Conservation (phyloP, 805 yeast species). For the Metahyphopichia silvanorum region DNA sequence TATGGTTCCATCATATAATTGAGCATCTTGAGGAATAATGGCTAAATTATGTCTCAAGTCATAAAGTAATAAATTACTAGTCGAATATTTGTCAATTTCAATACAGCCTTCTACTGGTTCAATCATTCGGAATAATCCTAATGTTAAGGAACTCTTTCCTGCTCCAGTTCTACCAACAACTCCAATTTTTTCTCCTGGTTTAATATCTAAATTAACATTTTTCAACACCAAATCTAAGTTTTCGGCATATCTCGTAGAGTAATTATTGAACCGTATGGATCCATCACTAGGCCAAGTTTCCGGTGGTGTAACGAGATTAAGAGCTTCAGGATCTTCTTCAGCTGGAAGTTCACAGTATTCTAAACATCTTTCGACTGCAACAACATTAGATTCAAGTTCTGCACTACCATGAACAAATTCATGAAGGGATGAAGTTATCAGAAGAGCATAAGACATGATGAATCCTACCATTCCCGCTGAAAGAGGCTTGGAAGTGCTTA, state of each 20-base stretch:
- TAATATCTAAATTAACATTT: constrained; percentile 57
- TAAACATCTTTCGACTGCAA: constrained; percentile 63
- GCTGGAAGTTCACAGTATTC: constrained; percentile 49
- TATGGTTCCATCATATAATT: constrained; percentile 80
- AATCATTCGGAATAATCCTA: constrained; percentile 79
- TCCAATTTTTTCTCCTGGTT: constrained; percentile 80
- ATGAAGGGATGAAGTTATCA: constrained; percentile 51
- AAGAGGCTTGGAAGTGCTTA: constrained; percentile 40
- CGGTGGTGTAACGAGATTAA: constrained; percentile 29
- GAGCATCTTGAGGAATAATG: constrained; percentile 92
- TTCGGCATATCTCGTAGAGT: constrained; percentile 76
- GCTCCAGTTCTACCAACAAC: constrained; percentile 97
- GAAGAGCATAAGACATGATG: constrained; percentile 60
- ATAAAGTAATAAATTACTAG: constrained; percentile 62
- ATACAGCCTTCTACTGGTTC: constrained; percentile 69
- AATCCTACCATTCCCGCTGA: constrained; percentile 63
- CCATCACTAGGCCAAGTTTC: constrained; percentile 74
- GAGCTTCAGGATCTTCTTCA: constrained; percentile 22
- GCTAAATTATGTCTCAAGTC: constrained; percentile 75
- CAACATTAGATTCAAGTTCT: constrained; percentile 60
- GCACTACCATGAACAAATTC: constrained; percentile 60
- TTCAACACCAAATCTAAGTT: constrained; percentile 75
- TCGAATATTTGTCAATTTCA: constrained; percentile 63
- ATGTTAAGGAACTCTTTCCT: constrained; percentile 81
- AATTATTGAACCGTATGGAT: constrained; percentile 59